phyloP scores from a whole-genome alignment of 345 rosid species.

The Dipteronia sinensis region DNA sequence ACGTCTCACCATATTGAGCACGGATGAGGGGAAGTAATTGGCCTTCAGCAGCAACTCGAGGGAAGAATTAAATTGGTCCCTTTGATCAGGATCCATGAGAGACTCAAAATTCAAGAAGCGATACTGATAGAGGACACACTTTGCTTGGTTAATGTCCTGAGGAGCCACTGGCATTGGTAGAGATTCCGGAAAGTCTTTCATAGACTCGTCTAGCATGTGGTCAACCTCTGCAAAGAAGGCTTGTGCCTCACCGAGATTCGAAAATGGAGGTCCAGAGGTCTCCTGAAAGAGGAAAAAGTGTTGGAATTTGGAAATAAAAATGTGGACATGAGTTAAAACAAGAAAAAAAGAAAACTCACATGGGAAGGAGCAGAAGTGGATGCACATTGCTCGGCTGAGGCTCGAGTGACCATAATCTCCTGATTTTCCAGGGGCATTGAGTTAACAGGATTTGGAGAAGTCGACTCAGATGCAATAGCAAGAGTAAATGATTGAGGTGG shows the following conservation, averaged over 20 bases:
- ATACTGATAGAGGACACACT: not conserved
- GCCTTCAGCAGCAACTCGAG: not conserved
- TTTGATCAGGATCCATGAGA: slow-evolving; percentile 1
- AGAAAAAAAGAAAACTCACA: not conserved
- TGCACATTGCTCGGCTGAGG: not conserved
- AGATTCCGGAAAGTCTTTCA: not conserved
- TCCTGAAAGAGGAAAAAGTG: not conserved
- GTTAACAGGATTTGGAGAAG: not conserved
- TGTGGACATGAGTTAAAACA: not conserved
- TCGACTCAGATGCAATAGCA: not conserved
- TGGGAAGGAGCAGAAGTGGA: not conserved
- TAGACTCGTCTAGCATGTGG: not conserved
- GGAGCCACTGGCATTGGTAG: not conserved
- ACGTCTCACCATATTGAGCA: not conserved
- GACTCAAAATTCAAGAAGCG: not conserved
- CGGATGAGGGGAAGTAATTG: not conserved
- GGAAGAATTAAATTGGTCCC: not conserved
- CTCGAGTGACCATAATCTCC: not conserved
- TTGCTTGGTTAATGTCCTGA: not conserved
- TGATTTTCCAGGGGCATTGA: not conserved
- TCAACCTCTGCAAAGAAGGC: slow-evolving; percentile 1
- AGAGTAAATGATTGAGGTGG: not conserved
- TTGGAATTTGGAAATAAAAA: not conserved
- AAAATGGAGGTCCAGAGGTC: not conserved
- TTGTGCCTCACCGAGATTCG: not conserved